Conservation (phyloP, 78 protist genomes). For the Polysphondylium violaceum region DNA sequence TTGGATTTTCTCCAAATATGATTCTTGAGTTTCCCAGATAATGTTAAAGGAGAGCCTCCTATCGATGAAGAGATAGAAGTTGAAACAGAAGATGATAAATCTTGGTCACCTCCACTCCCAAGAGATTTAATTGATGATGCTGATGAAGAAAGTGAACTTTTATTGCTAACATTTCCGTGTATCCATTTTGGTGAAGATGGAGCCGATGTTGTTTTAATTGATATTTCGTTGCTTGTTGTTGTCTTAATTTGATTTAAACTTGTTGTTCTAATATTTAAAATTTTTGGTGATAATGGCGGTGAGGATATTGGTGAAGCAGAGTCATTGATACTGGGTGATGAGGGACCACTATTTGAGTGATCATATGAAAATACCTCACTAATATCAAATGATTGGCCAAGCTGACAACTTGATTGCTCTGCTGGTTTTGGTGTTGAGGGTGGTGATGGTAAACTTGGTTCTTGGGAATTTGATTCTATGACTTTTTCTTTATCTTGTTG, state of each 20-base stretch:
- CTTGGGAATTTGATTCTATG: neutral
- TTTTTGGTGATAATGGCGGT: neutral
- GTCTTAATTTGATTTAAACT: no score
- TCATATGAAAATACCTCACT: no score
- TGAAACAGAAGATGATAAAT: neutral
- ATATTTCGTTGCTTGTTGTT: constrained; percentile 3
- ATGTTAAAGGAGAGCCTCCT: neutral
- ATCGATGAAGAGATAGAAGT: neutral
- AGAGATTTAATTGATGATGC: neutral
- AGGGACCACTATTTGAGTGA: neutral
- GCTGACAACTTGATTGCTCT: neutral
- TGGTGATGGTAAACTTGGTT: constrained; percentile 3
- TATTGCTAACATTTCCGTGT: neutral
- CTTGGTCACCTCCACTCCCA: neutral
- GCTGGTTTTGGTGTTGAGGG: constrained; percentile 2
- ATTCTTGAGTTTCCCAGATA: neutral
- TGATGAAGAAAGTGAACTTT: neutral
- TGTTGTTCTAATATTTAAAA: no score
- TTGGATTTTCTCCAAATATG: constrained; percentile 34
- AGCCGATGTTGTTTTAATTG: neutral
- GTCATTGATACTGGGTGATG: neutral
- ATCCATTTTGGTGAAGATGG: constrained; percentile 10
- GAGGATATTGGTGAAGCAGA: neutral
- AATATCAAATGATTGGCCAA: no score
- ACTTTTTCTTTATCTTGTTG: neutral